phyloP scores from a whole-genome alignment of 2,329 filamentous ascomycete species.

The Beauveria asiatica region DNA sequence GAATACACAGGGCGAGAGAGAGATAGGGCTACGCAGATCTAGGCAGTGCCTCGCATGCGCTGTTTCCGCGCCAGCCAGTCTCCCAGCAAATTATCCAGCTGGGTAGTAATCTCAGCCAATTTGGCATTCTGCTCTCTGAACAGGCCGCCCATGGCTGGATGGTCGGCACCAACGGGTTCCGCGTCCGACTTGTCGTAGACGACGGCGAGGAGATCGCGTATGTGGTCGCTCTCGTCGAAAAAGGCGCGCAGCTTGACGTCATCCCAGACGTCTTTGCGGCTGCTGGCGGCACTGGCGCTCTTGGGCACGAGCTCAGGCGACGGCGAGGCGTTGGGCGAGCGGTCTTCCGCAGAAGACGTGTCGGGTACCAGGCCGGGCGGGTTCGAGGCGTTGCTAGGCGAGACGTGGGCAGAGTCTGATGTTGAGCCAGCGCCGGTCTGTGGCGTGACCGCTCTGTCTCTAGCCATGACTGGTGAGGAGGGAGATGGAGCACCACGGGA shows the following conservation, averaged over 20 bases:
- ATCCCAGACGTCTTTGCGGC: slow-evolving; percentile 56
- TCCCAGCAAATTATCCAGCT: slow-evolving; percentile 80
- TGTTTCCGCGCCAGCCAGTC: slow-evolving; percentile 70
- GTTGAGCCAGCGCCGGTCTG: slow-evolving; percentile 19
- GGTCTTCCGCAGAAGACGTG: slow-evolving; percentile 60
- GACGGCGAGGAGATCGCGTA: slow-evolving; percentile 81
- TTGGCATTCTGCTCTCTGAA: slow-evolving; percentile 84
- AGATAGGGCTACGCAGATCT: slow-evolving; percentile 3
- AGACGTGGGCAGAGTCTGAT: slow-evolving; percentile 50
- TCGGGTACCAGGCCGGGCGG: slow-evolving; percentile 63
- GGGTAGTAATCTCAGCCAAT: slow-evolving; percentile 76
- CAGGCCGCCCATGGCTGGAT: slow-evolving; percentile 71
- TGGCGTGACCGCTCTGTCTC: slow-evolving; percentile 23
- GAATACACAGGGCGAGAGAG: neutral
- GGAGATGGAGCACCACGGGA: neutral
- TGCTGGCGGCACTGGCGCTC: slow-evolving; percentile 26
- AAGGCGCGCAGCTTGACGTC: slow-evolving; percentile 80
- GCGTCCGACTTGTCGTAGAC: slow-evolving; percentile 89
- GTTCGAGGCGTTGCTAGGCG: slow-evolving; percentile 32
- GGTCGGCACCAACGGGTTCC: slow-evolving; percentile 68
- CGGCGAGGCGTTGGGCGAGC: slow-evolving; percentile 55
- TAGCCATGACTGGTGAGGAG: neutral
- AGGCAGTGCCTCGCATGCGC: slow-evolving; percentile 42
- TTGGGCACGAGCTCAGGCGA: slow-evolving; percentile 51
- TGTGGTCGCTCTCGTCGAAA: slow-evolving; percentile 81